Evolutionary conservation across 2,329 filamentous ascomycete genomes (phyloP), one percentile per base, ranked within the genome.

Genomic region (Xylaria sp.): DNA sequence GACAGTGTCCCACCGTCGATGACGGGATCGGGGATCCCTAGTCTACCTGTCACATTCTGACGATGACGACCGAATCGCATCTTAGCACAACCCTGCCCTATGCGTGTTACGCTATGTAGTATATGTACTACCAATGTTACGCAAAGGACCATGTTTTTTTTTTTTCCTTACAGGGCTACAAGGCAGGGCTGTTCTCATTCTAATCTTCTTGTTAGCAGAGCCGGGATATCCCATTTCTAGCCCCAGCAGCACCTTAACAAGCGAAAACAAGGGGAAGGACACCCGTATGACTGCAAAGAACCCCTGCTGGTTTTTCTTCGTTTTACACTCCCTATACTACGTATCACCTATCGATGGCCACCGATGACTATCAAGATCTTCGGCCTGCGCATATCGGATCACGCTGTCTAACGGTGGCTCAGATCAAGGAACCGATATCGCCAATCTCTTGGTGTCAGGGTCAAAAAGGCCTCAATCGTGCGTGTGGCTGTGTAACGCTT

Each of bases 41-140:
- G 56, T 72, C 67, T 60, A 65, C 59, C 66, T 70, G 72, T 73
- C 71, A 73, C 69, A 66, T 72, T 69, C 70, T 69, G 39, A 63
- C 41, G 61, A 57, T 73, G 72, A 70, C 60, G 66, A 67, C 68
- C 71, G 68, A 74, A 74, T 74, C 71, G 72, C 68, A 73, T 72
- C 72, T 68, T 28, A 72, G 39, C 56, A 7, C 53, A 53, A 18
- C 28, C 30, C 25, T 15, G 39, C 32, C 28, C 60, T 30, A 53
- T 67, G 60, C 30, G 28, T 15, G 41, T 63, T 36, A 53, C 53
- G 45, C 15, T 32, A 46, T n/a, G 34, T 30, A 15, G 13, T 58
- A 36, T 58, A 58, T 36, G 8, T n/a, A 46, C 39, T 34, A 41
- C 28, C n/a, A 20, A 46, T 39, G 39, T 20, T 55, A 30, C 25